These are phyloP conservation scores for Nematocida sp. DNA, from an alignment of 371 early-diverging fungal species.

Conservation along the genomic window DNA sequence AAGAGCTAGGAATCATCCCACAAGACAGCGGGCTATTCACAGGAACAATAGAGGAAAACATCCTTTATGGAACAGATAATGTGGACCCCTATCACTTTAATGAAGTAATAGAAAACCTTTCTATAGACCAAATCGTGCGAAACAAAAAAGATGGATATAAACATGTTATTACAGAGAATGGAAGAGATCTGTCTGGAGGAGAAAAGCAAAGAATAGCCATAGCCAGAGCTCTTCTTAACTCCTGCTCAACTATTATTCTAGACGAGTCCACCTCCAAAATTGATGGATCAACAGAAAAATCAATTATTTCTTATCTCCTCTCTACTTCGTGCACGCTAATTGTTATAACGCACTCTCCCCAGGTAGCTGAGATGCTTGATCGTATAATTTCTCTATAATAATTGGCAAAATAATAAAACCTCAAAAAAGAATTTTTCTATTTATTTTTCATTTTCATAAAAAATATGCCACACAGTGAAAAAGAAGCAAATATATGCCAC, in stretches of 20 bases:
- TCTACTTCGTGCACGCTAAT: slow-evolving; percentile 13
- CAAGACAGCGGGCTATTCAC: slow-evolving; percentile 80
- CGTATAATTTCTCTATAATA: slow-evolving; percentile 7
- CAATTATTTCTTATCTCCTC: slow-evolving; percentile 50
- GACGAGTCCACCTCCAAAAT: slow-evolving; percentile 92
- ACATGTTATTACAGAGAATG: slow-evolving; percentile 83
- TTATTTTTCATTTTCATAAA: slow-evolving; percentile 33
- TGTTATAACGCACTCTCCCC: slow-evolving; percentile 39
- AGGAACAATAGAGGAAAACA: slow-evolving; percentile 73
- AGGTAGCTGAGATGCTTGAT: slow-evolving; percentile 15
- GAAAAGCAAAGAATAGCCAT: slow-evolving; percentile 81
- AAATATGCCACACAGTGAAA: neutral
- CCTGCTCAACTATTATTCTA: slow-evolving; percentile 75
- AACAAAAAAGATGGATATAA: slow-evolving; percentile 74
- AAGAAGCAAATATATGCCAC: neutral
- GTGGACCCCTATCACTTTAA: slow-evolving; percentile 3
- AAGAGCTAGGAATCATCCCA: slow-evolving; percentile 74
- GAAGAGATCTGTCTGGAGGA: slow-evolving; percentile 79
- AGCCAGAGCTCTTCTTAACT: slow-evolving; percentile 76
- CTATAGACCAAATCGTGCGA: slow-evolving; percentile 71
- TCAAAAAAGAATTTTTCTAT: slow-evolving; percentile 21
- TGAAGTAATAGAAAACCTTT: slow-evolving; percentile 71
- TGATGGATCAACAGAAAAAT: slow-evolving; percentile 75
- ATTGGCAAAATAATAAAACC: neutral
- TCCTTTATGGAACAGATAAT: slow-evolving; percentile 70